A percentile compares a stretch with the other conserved stretches of the same genome.
Conservation (phyloP, 768 basidiomycete species). For the Suillus brevipes region DNA sequence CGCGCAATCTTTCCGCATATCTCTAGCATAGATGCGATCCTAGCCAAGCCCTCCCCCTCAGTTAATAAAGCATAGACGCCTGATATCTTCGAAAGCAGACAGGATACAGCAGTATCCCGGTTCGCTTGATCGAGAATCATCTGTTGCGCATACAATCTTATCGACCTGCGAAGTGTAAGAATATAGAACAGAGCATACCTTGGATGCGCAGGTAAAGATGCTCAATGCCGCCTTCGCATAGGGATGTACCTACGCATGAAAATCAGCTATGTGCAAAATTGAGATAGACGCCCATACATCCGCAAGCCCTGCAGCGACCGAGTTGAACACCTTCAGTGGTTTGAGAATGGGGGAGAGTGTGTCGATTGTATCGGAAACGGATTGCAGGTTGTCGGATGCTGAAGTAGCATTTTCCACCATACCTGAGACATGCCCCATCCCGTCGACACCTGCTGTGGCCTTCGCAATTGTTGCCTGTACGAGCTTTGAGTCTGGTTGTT, state of each 20-base stretch:
- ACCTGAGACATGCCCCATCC: neutral
- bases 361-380: neutral
- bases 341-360: neutral
- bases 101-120: neutral
- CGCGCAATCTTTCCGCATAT: constrained; percentile 4
- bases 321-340: neutral
- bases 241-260: neutral
- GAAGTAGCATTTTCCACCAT: too few relatives aligned
- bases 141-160: neutral
- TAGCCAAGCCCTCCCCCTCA: neutral
- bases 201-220: neutral
- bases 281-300: neutral
- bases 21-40: neutral
- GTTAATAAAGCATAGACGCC: neutral
- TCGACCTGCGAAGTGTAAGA: fast-evolving
- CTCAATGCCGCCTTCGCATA: neutral
- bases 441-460: neutral
- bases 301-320: neutral
- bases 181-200: neutral
- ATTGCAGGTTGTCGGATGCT: neutral
- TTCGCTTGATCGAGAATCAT: neutral
- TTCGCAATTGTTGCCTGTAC: neutral
- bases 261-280: neutral
- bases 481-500: neutral
- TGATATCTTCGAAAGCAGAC: neutral